Evolutionary conservation across 2,329 filamentous ascomycete genomes (phyloP).

Genomic region (Diaporthe humulicola): DNA sequence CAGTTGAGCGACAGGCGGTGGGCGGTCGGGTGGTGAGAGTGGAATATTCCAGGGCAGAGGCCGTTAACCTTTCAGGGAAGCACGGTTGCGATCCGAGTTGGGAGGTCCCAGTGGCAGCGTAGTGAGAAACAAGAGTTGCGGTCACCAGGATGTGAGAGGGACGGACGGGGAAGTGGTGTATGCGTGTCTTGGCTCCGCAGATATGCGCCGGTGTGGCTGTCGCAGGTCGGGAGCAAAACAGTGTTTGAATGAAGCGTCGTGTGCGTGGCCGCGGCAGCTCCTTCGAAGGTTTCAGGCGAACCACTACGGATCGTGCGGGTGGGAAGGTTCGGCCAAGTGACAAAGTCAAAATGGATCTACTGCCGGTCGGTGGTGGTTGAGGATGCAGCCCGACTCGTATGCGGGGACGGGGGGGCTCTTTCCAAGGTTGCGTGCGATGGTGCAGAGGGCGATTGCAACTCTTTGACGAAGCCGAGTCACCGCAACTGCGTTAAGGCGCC

Average conservation of each 20-base stretch:
- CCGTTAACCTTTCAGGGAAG: not conserved
- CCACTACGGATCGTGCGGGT: conserved; percentile 21
- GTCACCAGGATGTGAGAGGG: conserved; percentile 21
- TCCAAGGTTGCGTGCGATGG: conserved; percentile 11
- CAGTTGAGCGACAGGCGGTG: conserved; percentile 14
- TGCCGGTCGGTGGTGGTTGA: conserved; percentile 7
- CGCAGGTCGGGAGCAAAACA: conserved; percentile 13
- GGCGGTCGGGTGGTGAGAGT: not conserved
- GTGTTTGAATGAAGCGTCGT: conserved; percentile 14
- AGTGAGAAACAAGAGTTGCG: not conserved
- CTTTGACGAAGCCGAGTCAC: conserved; percentile 13
- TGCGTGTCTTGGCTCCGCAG: conserved; percentile 12
- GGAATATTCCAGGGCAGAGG: not conserved
- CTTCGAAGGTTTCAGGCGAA: conserved; percentile 27
- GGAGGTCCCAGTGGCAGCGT: not conserved
- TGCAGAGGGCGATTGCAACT: conserved; percentile 16
- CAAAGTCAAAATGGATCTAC: conserved; percentile 13
- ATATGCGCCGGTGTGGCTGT: not conserved
- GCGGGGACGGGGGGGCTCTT: not conserved
- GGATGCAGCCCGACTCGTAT: conserved; percentile 24
- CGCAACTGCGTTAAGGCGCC: conserved; percentile 5
- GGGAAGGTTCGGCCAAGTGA: conserved; percentile 25
- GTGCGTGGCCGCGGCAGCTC: conserved; percentile 1
- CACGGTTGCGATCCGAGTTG: conserved; percentile 1
- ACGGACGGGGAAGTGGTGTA: not conserved